Evolutionary conservation across 192 early-diverging fungal genomes (phyloP), one percentile per base, ranked within the genome.

Genomic region (Linnemannia exigua): DNA sequence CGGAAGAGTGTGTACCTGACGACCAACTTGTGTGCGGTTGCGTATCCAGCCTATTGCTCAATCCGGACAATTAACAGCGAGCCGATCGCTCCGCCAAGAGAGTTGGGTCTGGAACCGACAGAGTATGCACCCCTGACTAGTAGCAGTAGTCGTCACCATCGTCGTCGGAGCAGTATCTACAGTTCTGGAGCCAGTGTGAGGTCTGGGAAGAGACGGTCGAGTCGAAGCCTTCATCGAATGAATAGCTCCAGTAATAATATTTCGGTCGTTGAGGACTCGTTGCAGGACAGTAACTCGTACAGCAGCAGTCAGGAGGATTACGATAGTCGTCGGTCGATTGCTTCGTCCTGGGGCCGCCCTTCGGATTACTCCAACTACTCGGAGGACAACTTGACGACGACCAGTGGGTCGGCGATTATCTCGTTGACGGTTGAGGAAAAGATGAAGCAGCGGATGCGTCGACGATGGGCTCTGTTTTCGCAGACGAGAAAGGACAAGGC

Each of bases 31-130:
- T 66, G 91, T 4, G 92, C 90, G 11, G 91, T 91, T 7, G 67
- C 88, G 1, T 93, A 93, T 51, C 92, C 92, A 41, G 77, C 90
- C 1, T 89, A 87, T 50, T 81, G 81, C 36, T 91, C 89, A 17
- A 87, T 91, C 66, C 79, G 88, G 46, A 75, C 88, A 6, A 86
- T 93, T 66, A 84, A 91, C 76, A 70, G 76, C 25, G 83, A 85
- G 35, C 77, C 77, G 22, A 79, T 85, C 38, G 52, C 72, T 0
- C 77, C 83, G 3, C 83, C 83, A 19, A 67, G 52, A 12, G 83
- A 70, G 17, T 20, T 85, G 20, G 83, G 83, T 0, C 33, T 85
- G 4, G 83, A 85, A 46, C 82, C 82, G 33, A 71, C 82, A 31
- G 82, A 79, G 16, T 79, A 79, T 79, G 71, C 76, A 0, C 76